Evolutionary conservation across 768 basidiomycete genomes (phyloP).

Genomic region (Thelephora ganbajun): DNA sequence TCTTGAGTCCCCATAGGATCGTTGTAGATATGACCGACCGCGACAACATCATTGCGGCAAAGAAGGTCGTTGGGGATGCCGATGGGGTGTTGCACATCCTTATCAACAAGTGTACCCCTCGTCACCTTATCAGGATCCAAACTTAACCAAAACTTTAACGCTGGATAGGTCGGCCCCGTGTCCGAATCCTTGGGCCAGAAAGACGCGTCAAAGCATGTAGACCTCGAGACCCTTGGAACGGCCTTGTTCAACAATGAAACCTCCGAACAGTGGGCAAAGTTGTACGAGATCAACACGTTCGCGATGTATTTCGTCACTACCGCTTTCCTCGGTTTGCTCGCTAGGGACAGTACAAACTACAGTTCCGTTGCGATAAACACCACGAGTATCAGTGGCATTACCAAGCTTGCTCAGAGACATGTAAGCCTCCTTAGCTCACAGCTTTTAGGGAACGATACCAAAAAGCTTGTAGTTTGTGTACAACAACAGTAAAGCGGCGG

Average conservation of each 20-base stretch:
- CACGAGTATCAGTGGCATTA: conserved; percentile 62
- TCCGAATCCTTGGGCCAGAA: conserved; percentile 45
- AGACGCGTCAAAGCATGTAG: conserved; percentile 41
- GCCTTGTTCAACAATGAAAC: conserved; percentile 58
- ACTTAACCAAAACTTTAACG: conserved; percentile 19
- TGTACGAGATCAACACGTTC: conserved; percentile 57
- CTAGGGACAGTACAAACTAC: conserved; percentile 51
- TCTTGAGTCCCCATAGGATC: conserved; percentile 23
- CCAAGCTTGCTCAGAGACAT: conserved; percentile 62
- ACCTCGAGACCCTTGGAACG: conserved; percentile 50
- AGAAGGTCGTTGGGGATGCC: conserved; percentile 35
- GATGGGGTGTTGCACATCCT: conserved; percentile 68
- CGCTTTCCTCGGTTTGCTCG: conserved; percentile 64
- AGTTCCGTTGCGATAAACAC: conserved; percentile 63
- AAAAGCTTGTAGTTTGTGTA: conserved; percentile 48
- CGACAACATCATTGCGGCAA: conserved; percentile 44
- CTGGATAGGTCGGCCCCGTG: conserved; percentile 57
- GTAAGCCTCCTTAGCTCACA: conserved; percentile 21
- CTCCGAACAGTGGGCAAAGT: conserved; percentile 44
- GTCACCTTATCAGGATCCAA: neutral
- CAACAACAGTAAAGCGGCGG: conserved; percentile 62
- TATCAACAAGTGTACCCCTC: conserved; percentile 59
- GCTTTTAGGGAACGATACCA: neutral
- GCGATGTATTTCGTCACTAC: conserved; percentile 68
- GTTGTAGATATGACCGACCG: conserved; percentile 63